Conservation (phyloP, 2,329 filamentous ascomycete genomes). For the Penicillium sclerotiorum region DNA sequence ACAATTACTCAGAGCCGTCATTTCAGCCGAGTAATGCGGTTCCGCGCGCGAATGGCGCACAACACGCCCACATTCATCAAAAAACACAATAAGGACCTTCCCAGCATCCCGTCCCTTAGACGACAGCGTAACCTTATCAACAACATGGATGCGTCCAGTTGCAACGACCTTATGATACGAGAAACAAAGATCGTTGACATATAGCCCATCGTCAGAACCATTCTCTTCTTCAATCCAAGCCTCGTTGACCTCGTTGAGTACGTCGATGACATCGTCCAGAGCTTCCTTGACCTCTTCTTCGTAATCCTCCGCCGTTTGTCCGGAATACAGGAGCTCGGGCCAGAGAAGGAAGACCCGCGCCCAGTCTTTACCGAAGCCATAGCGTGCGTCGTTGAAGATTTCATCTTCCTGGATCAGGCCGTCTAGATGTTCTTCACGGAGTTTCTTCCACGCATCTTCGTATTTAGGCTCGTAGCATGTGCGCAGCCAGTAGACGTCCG, state of each 20-base stretch:
- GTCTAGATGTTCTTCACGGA: neutral
- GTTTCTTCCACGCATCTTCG: neutral
- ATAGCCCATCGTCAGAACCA: neutral
- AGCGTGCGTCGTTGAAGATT: neutral
- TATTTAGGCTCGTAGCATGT: neutral
- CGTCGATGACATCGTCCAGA: neutral
- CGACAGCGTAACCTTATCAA: neutral
- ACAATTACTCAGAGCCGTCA: neutral
- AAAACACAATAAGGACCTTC: slow-evolving; percentile 1
- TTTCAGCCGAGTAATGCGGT: neutral
- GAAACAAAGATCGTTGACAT: neutral
- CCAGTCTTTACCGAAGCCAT: neutral
- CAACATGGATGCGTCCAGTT: neutral
- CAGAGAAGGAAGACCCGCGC: neutral
- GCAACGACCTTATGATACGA: neutral
- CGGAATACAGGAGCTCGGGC: neutral
- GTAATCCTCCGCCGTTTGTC: neutral
- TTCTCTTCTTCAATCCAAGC: neutral
- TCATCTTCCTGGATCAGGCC: neutral
- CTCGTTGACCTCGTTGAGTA: neutral
- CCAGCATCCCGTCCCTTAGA: neutral
- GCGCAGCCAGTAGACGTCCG: neutral
- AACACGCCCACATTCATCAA: neutral
- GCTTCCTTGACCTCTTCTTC: neutral
- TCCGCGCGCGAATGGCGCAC: neutral